These are phyloP conservation scores for Talaromyces rugulosus DNA, from an alignment of 2,329 filamentous ascomycete genomes.

Conservation along the genomic window DNA sequence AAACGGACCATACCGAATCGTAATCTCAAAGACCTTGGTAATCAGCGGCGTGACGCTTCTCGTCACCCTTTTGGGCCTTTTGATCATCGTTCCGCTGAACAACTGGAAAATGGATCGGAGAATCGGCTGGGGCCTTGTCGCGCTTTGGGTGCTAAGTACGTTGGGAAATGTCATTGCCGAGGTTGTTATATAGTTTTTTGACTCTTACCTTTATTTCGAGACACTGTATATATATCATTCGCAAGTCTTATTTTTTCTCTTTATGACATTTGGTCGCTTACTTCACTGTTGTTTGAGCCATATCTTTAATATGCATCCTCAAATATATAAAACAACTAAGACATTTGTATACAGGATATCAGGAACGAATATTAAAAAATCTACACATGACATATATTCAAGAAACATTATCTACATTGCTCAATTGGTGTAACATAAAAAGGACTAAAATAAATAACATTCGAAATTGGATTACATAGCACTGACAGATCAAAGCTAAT, in stretches of 20 bases:
- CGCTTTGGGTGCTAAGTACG: conserved; percentile 76
- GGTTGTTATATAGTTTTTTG: conserved; percentile 35
- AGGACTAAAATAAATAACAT: background rate
- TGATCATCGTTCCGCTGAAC: conserved; percentile 79
- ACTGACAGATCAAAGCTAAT: background rate
- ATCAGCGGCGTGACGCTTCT: conserved; percentile 82
- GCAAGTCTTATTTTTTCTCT: no score
- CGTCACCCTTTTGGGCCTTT: conserved; percentile 69
- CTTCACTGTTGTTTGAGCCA: no score
- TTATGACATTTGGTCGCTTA: no score
- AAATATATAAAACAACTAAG: no score
- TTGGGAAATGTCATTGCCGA: conserved; percentile 78
- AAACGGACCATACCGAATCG: conserved; percentile 67
- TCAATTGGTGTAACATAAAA: background rate
- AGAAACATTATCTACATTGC: background rate
- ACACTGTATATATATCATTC: background rate
- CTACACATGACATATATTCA: background rate
- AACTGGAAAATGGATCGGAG: conserved; percentile 77
- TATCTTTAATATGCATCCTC: background rate
- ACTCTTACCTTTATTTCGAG: background rate
- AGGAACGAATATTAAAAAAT: background rate
- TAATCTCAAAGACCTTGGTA: conserved; percentile 78
- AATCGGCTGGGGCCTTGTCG: conserved; percentile 77
- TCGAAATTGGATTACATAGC: background rate
- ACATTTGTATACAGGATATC: background rate